Evolutionary conservation across 139 green algal species (phyloP).

Genomic region (Deuterostichococcus epilithicus): DNA sequence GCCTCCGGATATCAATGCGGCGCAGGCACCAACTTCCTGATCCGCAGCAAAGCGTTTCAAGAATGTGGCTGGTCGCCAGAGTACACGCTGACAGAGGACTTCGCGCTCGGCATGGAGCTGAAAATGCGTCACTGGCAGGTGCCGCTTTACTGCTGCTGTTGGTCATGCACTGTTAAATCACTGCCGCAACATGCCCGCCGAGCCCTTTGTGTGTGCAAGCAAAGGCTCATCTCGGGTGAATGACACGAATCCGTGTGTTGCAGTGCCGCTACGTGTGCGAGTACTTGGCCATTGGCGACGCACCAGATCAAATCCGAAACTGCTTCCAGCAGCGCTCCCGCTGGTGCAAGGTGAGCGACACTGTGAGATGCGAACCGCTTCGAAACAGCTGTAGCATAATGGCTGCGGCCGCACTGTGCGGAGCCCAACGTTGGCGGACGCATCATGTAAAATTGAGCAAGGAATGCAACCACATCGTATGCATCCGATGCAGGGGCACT

Average conservation of each 20-base stretch:
- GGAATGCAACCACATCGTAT: background rate
- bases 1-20: no score
- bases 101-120: conserved; percentile 46
- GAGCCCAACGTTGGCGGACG: background rate
- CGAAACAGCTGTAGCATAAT: background rate
- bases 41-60: conserved; percentile 43
- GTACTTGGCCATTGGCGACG: conserved; percentile 28
- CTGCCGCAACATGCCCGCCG: background rate
- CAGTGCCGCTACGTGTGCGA: conserved; percentile 56
- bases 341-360: background rate
- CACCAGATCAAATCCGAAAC: background rate
- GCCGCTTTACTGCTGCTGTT: background rate
- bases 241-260: no score
- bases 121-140: conserved; percentile 36
- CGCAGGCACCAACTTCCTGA: conserved; percentile 71
- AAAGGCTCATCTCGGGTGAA: no score
- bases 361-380: background rate
- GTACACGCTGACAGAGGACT: conserved; percentile 57
- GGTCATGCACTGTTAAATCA: no score
- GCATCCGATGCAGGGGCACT: background rate
- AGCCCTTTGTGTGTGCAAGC: background rate
- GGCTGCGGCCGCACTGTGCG: background rate
- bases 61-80: conserved; percentile 51
- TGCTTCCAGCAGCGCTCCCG: conserved; percentile 1
- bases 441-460: background rate